A percentile compares a stretch with the other conserved stretches of the same genome.
phyloP scores from a whole-genome alignment of 192 early-diverging fungal species.

The Funneliformis geosporum region DNA sequence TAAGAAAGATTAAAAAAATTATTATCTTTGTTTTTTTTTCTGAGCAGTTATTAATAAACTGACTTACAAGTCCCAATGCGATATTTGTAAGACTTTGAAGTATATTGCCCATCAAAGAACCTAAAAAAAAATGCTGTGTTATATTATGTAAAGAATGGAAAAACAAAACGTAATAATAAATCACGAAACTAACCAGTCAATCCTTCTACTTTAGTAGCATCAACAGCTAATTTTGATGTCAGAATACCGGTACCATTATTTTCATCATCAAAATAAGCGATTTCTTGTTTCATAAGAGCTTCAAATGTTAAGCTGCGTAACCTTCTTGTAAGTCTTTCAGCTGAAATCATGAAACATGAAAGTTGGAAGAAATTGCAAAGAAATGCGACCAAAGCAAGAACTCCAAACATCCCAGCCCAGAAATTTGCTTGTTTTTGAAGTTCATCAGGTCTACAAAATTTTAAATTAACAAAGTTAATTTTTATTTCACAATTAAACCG shows the following conservation, averaged over 20 bases:
- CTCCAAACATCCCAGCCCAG: constrained; percentile 38
- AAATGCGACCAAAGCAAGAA: constrained; percentile 39
- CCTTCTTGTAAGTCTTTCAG: constrained; percentile 46
- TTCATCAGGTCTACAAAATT: not conserved
- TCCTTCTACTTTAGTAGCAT: constrained; percentile 50
- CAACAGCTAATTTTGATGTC: constrained; percentile 80
- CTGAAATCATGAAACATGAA: constrained; percentile 56
- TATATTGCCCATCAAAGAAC: constrained; percentile 54
- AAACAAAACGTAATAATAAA: constrained; percentile 58
- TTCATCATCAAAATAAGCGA: constrained; percentile 82
- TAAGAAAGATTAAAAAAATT: not conserved
- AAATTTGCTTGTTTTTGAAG: constrained; percentile 37
- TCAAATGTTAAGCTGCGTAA: constrained; percentile 68
- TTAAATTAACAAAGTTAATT: constrained; percentile 35
- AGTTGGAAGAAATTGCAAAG: constrained; percentile 35
- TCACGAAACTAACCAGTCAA: constrained; percentile 36
- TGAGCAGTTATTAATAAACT: not conserved
- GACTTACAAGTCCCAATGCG: constrained; percentile 35
- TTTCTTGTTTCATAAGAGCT: constrained; percentile 80
- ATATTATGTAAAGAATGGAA: not conserved
- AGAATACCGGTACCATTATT: constrained; percentile 75
- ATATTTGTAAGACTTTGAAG: constrained; percentile 45
- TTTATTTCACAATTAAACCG: constrained; percentile 56
- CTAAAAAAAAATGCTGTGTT: constrained; percentile 76
- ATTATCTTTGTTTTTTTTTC: not conserved